Percentiles rank a stretch among this genome's conserved stretches.
Evolutionary conservation across 805 yeast species (phyloP).

Genomic region (Ogataea corticis): DNA sequence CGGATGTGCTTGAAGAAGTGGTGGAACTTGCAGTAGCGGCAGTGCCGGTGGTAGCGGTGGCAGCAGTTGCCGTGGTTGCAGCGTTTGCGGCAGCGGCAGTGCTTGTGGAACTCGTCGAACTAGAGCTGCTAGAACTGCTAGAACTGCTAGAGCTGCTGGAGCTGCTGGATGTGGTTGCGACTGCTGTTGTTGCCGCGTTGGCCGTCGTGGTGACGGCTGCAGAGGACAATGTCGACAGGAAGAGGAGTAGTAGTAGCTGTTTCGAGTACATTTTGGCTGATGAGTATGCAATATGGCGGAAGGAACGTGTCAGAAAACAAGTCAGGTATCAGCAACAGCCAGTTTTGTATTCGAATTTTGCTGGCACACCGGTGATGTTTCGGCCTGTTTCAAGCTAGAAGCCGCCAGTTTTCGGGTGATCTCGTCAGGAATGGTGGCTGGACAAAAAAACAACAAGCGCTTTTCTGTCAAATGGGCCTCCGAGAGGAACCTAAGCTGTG

Average conservation of each 20-base stretch:
- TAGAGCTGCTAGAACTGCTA: not conserved
- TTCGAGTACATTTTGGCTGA: not conserved
- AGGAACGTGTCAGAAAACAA: too few species aligned
- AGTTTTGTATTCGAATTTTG: too few species aligned
- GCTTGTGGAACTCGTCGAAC: too few species aligned
- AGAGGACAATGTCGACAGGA: not conserved
- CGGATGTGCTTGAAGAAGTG: not conserved
- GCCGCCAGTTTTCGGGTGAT: too few species aligned
- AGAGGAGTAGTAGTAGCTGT: not conserved
- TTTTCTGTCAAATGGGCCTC: too few species aligned
- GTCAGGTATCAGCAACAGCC: too few species aligned
- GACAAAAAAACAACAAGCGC: too few species aligned
- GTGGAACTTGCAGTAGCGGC: not conserved
- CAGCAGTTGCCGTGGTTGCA: conserved; percentile 8
- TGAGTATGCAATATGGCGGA: not conserved
- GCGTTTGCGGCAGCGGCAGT: conserved; percentile 12
- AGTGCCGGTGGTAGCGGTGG: not conserved
- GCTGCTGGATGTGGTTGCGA: conserved; percentile 2
- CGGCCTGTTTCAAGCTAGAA: too few species aligned
- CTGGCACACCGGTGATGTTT: too few species aligned
- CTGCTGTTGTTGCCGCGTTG: conserved; percentile 7
- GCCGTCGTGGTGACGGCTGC: conserved; percentile 4
- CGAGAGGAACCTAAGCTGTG: too few species aligned
- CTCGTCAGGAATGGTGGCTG: too few species aligned
- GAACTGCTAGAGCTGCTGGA: not conserved